Conservation (phyloP, 306 rosid species). For the Ammopiptanthus mongolicus region DNA sequence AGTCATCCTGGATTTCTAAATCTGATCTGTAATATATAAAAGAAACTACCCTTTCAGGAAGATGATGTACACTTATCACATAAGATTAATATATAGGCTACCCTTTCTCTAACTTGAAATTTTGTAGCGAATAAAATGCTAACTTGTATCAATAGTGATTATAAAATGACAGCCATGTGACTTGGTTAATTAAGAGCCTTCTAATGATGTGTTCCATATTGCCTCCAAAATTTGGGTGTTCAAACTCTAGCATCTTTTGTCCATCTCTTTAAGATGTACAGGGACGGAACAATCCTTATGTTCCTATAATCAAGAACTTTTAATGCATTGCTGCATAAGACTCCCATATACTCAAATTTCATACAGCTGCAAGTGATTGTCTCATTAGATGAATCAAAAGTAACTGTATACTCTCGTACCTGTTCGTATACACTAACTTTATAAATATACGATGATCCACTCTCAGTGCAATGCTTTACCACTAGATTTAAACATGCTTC, state of each 20-base stretch:
- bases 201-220: neutral
- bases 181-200: neutral
- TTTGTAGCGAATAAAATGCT: neutral
- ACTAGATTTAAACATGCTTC: constrained; percentile 49
- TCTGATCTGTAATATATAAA: neutral
- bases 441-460: constrained; percentile 33
- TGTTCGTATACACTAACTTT: constrained; percentile 51
- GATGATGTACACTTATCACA: neutral
- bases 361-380: constrained; percentile 51
- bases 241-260: constrained; percentile 55
- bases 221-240: constrained; percentile 1
- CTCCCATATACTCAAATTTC: constrained; percentile 58
- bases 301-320: constrained; percentile 59
- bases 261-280: constrained; percentile 63
- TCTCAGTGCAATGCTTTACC: constrained; percentile 35
- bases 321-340: constrained; percentile 53
- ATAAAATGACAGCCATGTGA: neutral
- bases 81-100: neutral
- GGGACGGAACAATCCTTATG: constrained; percentile 49
- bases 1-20: neutral
- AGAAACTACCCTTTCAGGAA: neutral
- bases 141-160: neutral
- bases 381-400: constrained; percentile 40
- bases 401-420: constrained; percentile 39
- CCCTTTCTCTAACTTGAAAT: neutral